phyloP scores from a whole-genome alignment of 2,329 filamentous ascomycete genomes.

The Ceratocystis harringtonii region DNA sequence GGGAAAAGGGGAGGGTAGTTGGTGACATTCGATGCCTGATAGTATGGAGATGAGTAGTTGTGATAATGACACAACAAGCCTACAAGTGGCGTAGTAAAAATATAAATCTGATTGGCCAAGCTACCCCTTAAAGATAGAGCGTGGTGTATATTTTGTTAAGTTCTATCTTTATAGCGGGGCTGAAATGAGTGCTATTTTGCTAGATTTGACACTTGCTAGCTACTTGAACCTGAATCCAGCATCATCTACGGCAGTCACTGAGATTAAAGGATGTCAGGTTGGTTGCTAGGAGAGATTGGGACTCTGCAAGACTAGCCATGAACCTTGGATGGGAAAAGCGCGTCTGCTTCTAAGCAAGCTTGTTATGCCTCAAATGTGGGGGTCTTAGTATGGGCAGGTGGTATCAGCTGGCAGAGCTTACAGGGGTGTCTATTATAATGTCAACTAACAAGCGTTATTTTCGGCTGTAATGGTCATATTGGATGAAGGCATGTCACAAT shows the following conservation, averaged over 20 bases:
- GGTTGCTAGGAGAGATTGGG: too few relatives aligned
- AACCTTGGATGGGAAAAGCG: too few relatives aligned
- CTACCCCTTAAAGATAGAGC: neutral
- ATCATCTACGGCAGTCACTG: too few relatives aligned
- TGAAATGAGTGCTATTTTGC: neutral
- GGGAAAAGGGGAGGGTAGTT: neutral
- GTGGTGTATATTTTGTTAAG: neutral
- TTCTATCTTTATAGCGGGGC: neutral
- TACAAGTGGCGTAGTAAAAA: neutral
- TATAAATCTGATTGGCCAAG: neutral
- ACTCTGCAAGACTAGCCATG: too few relatives aligned
- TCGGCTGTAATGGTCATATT: slow-evolving; percentile 49
- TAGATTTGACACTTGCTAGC: too few relatives aligned
- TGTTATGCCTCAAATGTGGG: too few relatives aligned
- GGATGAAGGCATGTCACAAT: slow-evolving; percentile 39
- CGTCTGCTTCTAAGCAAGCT: too few relatives aligned
- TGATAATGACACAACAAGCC: neutral
- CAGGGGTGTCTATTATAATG: too few relatives aligned
- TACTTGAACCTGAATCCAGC: too few relatives aligned
- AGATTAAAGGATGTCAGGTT: too few relatives aligned
- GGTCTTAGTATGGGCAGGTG: too few relatives aligned
- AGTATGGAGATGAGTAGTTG: neutral
- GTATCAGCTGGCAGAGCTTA: too few relatives aligned
- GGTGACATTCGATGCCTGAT: neutral
- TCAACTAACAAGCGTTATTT: neutral